Evolutionary conservation across 192 early-diverging fungal genomes (phyloP).

Genomic region (Umbelopsis sp.): DNA sequence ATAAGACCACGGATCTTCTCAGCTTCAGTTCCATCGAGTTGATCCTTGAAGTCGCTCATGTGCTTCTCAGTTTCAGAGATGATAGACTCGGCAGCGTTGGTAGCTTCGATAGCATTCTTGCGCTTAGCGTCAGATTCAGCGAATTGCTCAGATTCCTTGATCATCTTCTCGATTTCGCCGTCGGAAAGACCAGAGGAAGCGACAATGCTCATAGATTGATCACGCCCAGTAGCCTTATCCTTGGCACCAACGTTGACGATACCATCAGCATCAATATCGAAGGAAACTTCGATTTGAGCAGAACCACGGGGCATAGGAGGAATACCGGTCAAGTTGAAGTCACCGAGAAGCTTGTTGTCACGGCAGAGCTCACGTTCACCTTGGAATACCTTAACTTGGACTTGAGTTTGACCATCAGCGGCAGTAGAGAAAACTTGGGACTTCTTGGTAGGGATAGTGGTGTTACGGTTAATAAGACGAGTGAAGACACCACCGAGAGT

Average conservation of each 20-base stretch:
- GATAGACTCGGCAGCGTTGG: conserved; percentile 89
- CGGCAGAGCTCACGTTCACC: conserved; percentile 96
- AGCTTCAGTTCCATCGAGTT: conserved; percentile 84
- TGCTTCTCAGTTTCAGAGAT: conserved; percentile 94
- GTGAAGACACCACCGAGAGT: conserved; percentile 98
- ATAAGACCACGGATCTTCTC: conserved; percentile 88
- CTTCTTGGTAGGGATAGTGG: conserved; percentile 99
- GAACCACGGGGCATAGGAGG: conserved; percentile 97
- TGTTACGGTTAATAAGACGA: conserved; percentile 95
- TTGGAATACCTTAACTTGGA: conserved; percentile 98
- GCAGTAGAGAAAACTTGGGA: conserved; percentile 99
- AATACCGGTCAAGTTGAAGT: conserved; percentile 94
- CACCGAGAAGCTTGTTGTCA: conserved; percentile 98
- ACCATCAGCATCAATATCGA: conserved; percentile 99
- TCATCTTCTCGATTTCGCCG: conserved; percentile 97
- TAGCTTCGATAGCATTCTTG: conserved; percentile 92
- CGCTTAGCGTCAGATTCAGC: conserved; percentile 94
- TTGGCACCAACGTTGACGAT: conserved; percentile 97
- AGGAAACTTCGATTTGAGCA: conserved; percentile 97
- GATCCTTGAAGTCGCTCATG: conserved; percentile 95
- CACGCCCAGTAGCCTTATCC: conserved; percentile 95
- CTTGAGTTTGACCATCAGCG: conserved; percentile 96
- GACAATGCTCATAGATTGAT: conserved; percentile 95
- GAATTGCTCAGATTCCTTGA: conserved; percentile 85
- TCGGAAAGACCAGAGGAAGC: conserved; percentile 92